Evolutionary conservation across 345 rosid species (phyloP), one percentile per base, ranked within the genome.

Genomic region (Gossypium anomalum): DNA sequence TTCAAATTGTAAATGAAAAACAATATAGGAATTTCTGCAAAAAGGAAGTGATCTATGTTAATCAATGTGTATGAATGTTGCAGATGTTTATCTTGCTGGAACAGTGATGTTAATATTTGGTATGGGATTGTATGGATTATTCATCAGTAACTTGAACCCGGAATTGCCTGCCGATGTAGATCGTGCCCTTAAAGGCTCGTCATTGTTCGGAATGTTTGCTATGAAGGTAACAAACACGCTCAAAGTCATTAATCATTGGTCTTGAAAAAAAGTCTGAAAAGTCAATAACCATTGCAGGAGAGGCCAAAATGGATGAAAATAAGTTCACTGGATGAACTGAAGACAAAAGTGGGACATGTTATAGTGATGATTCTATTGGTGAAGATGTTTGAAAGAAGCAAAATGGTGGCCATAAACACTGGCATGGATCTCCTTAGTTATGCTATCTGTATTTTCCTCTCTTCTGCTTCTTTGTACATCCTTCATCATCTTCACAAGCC

Each of bases 301-400:
- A 90, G 97, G 72, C 97, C 97, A 1, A 92, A 92, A 67, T 92
- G 98, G 97, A 94, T 94, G 97, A 89, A 89, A 80, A 94, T 94
- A 60, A 85, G 97, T 82, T 92, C 95, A 8, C 85, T 90, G 0
- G 97, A 92, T 66, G 97, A 92, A 80, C 89, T 92, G 66, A 94
- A 90, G 85, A 92, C 98, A 15, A 94, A 90, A 87, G 91, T 90
- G 12, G 97, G 98, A 29, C 97, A 94, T 79, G 97, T 92, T 44
- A 94, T 94, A 27, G 98, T 94, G 1, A 94, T 94, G 97, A 92
- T 94, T 80, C 90, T 92, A 23, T 61, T 94, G 10, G 97, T 94
- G 82, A 94, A 94, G 88, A 94, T 94, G 98, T 89, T 92, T 61
- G 98, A 92, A 82, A 88, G 92, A 87, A 90, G 98, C 92, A 94